Evolutionary conservation across 73 alveolate species (phyloP), one percentile per base, ranked within the genome.

Genomic region (Paramecium bursaria): DNA sequence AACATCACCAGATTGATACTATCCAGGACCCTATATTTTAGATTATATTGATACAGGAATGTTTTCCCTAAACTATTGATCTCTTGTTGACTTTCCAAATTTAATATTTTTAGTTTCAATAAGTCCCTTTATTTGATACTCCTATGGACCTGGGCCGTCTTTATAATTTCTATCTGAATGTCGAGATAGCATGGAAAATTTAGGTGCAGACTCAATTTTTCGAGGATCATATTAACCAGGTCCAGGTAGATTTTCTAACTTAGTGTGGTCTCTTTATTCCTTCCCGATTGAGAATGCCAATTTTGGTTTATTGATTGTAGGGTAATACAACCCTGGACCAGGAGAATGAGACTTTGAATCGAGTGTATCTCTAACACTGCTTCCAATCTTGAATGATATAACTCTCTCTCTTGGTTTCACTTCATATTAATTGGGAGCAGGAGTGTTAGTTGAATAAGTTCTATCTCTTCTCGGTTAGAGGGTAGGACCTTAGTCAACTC

Each of bases 131-230:
- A 67, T 31, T 0, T 53, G 19, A 15, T 67, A 67, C 19, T 53
- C 17, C 44, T 67, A 42, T 2, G 82, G 82, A 15, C 82, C 82
- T 5, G 82, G 82, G 21, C 82, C 82, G 21, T 4, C 17, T 39
- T 7, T 14, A 3, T 67, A 35, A 2, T 27, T 35, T 14, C 27
- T 67, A 11, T 67, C 39, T 35, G 46, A 31, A 39, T 67, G 27
- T 67, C 82, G 33, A 11, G 19, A 4, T 17, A 13, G 33, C 22
- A 67, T 67, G 5, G 82, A 67, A 42, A 31, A 67, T 67, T 39
- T 67, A 1, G 82, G 82, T 2, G 55, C 82, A 14, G 2, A 15
- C 2, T 25, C 22, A 7, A 47, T 42, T 67, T 67, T 67, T 9
- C 10, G n/a, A n/a, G 82, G 82, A 5, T 67, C 11, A 39, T 39